phyloP scores from a whole-genome alignment of 2,329 filamentous ascomycete species.

The Cercospora zeae-maydis region DNA sequence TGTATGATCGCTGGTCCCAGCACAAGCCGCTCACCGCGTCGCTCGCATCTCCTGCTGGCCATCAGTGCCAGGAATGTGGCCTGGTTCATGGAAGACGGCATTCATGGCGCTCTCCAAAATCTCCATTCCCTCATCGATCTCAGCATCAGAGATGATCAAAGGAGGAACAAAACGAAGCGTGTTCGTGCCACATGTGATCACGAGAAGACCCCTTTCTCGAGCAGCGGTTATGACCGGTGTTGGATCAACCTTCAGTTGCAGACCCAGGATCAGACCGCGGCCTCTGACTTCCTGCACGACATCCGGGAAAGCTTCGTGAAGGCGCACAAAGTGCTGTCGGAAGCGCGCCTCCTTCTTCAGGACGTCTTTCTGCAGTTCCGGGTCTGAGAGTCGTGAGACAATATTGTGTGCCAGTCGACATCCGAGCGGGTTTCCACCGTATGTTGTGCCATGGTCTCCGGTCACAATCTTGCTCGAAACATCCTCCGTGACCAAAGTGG shows the following conservation, averaged over 20 bases:
- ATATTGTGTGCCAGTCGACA: slow-evolving; percentile 83
- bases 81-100: slow-evolving; percentile 48
- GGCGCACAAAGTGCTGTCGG: slow-evolving; percentile 53
- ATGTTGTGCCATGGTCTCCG: slow-evolving; percentile 91
- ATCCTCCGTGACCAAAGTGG: slow-evolving; percentile 63
- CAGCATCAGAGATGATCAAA: slow-evolving; percentile 71
- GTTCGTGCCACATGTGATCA: slow-evolving; percentile 92
- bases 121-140: slow-evolving; percentile 73
- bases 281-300: slow-evolving; percentile 77
- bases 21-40: background rate
- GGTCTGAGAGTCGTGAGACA: slow-evolving; percentile 69
- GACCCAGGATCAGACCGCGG: slow-evolving; percentile 76
- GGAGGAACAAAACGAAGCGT: slow-evolving; percentile 90
- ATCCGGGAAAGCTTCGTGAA: slow-evolving; percentile 62
- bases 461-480: slow-evolving; percentile 67
- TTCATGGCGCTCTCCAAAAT: slow-evolving; percentile 69
- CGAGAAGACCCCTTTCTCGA: slow-evolving; percentile 76
- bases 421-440: slow-evolving; percentile 86
- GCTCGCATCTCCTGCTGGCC: slow-evolving; percentile 46
- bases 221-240: slow-evolving; percentile 76
- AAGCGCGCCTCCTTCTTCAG: slow-evolving; percentile 62
- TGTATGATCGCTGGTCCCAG: background rate
- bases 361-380: slow-evolving; percentile 67
- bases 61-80: slow-evolving; percentile 39
- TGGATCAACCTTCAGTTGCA: slow-evolving; percentile 75